Evolutionary conservation across 495 filamentous ascomycete genomes (phyloP).

Genomic region (Emericellopsis terricola): DNA sequence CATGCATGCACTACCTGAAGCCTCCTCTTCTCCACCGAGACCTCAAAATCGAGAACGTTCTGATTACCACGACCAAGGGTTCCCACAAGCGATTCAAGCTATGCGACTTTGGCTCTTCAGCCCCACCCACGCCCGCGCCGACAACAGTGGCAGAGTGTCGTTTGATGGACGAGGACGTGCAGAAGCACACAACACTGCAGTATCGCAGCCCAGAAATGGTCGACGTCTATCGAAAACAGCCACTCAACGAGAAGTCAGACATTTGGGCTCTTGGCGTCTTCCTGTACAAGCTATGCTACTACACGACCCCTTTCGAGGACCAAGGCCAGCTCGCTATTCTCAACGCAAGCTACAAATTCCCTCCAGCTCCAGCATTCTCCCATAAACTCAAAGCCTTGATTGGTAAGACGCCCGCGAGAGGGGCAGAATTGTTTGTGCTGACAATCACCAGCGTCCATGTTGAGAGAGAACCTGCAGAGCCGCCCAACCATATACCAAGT

Average conservation of each 20-base stretch:
- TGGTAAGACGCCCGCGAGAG: too few relatives aligned
- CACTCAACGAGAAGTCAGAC: slow-evolving; percentile 97
- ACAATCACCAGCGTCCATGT: slow-evolving; percentile 79
- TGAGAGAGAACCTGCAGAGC: slow-evolving; percentile 63
- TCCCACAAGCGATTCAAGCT: slow-evolving; percentile 63
- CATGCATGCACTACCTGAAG: slow-evolving; percentile 97
- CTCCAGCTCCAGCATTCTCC: slow-evolving; percentile 72
- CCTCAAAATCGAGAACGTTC: slow-evolving; percentile 93
- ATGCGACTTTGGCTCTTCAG: slow-evolving; percentile 93
- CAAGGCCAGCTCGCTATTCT: slow-evolving; percentile 96
- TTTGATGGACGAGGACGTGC: slow-evolving; percentile 88
- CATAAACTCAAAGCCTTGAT: slow-evolving; percentile 83
- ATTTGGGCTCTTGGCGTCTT: slow-evolving; percentile 95
- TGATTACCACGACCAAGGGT: slow-evolving; percentile 52
- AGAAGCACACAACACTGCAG: slow-evolving; percentile 91
- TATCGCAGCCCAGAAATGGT: slow-evolving; percentile 98
- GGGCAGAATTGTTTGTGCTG: too few relatives aligned
- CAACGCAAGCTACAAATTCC: slow-evolving; percentile 89
- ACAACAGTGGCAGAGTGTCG: slow-evolving; percentile 73
- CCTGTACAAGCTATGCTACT: slow-evolving; percentile 97
- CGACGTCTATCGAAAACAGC: slow-evolving; percentile 88
- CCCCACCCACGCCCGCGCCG: slow-evolving; percentile 66
- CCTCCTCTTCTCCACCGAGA: slow-evolving; percentile 87
- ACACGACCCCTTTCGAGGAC: slow-evolving; percentile 96
- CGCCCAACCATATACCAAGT: slow-evolving; percentile 92